Evolutionary conservation across 345 rosid genomes (phyloP).

Genomic region (Sisymbrium irio): DNA sequence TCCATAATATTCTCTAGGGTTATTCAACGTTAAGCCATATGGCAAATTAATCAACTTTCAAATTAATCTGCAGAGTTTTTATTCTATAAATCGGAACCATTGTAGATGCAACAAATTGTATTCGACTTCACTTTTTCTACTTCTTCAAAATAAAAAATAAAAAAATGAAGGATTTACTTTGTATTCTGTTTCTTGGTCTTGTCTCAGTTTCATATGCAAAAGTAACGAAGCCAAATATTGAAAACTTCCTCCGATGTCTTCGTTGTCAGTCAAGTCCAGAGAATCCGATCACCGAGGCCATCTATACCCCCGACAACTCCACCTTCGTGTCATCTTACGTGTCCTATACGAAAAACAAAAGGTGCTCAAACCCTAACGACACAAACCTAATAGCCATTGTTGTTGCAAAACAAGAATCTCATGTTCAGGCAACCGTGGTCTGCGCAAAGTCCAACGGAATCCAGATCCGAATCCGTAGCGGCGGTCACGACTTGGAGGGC

Average conservation of each 20-base stretch:
- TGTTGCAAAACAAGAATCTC: slow-evolving; percentile 20
- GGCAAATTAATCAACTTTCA: too few species aligned
- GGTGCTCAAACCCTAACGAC: not conserved
- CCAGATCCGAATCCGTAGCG: slow-evolving; percentile 31
- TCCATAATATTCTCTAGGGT: too few species aligned
- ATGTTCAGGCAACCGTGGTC: slow-evolving; percentile 32
- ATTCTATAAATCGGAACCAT: too few species aligned
- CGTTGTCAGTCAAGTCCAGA: not conserved
- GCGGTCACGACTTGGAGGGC: slow-evolving; percentile 35
- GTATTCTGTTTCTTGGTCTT: slow-evolving; percentile 3
- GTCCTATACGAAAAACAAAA: slow-evolving; percentile 13
- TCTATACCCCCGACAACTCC: slow-evolving; percentile 6
- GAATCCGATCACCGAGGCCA: not conserved
- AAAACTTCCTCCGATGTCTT: not conserved
- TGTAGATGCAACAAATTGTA: too few species aligned
- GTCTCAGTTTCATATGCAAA: slow-evolving; percentile 4
- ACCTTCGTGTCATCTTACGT: not conserved
- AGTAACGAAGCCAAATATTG: not conserved
- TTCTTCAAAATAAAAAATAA: too few species aligned
- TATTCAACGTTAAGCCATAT: too few species aligned
- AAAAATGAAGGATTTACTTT: not conserved
- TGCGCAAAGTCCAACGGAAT: slow-evolving; percentile 22
- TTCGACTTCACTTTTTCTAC: too few species aligned
- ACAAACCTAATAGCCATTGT: slow-evolving; percentile 24
- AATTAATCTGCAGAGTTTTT: too few species aligned